A percentile compares a stretch with the other conserved stretches of the same genome.
Conservation (phyloP, 495 filamentous ascomycete genomes). For the Tuber brumale region DNA sequence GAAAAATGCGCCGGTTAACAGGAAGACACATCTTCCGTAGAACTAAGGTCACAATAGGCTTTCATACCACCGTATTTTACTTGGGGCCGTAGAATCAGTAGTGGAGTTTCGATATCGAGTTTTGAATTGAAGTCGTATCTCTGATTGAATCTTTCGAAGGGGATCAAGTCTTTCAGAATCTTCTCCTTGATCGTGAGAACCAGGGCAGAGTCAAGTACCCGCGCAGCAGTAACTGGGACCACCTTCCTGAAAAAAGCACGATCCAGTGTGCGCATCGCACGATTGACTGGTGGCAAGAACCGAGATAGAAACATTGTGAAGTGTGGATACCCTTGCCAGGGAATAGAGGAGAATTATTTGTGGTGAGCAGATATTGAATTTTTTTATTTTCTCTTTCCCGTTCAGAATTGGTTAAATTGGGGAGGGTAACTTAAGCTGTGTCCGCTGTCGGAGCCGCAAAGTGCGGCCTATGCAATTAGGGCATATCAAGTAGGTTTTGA, state of each 20-base stretch:
- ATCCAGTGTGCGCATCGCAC: slow-evolving; percentile 70
- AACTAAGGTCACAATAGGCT: background rate
- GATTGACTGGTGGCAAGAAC: slow-evolving; percentile 75
- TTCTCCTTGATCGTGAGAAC: slow-evolving; percentile 44
- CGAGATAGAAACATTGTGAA: background rate
- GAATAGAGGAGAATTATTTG: background rate
- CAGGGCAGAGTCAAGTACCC: slow-evolving; percentile 62
- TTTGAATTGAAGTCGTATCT: slow-evolving; percentile 45
- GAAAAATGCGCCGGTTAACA: background rate
- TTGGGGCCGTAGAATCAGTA: slow-evolving; percentile 64
- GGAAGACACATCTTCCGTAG: background rate
- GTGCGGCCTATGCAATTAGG: background rate
- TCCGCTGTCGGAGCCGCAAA: background rate
- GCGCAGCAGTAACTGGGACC: slow-evolving; percentile 66
- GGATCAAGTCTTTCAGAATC: slow-evolving; percentile 52
- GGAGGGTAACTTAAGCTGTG: background rate
- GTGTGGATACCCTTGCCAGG: background rate
- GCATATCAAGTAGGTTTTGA: background rate
- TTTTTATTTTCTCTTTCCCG: background rate
- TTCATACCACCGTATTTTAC: slow-evolving; percentile 60
- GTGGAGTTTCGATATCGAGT: slow-evolving; percentile 33
- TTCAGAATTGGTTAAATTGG: background rate
- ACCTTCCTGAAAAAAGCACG: slow-evolving; percentile 71
- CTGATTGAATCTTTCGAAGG: slow-evolving; percentile 12
- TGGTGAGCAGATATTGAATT: background rate